Evolutionary conservation across 345 rosid genomes (phyloP), one percentile per base, ranked within the genome.

Genomic region (Hypericum perforatum): DNA sequence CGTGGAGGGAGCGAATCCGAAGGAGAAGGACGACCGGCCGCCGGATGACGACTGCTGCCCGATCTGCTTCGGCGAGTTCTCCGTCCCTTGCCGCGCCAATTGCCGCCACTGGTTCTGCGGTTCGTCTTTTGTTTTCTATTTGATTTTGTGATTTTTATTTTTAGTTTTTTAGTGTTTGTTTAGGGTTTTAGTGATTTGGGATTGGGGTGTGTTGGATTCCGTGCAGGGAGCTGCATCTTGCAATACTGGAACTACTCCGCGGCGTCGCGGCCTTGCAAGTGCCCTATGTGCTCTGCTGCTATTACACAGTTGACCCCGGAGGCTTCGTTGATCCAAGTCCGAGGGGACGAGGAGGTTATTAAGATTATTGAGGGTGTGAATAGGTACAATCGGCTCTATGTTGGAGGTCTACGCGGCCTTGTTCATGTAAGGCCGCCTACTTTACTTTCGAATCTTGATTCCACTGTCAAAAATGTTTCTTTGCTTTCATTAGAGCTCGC

Each of bases 81-180:
- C 71, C 46, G 61, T 90, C 63, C 82, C 95, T 16, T 86, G 95
- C 71, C 74, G 71, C 48, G 73, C 94, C 45, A 73, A 67, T 61
- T 89, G 97, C 65, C 84, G 94, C 45, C 97, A 89, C 73, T 89
- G 97, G 97, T 89, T 69, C 71, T 89, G 95, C 65, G 97, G 95
- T 89, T 62, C 67, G 74, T 75, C 65, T 52, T 52, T 8, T 37
- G 5, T 0, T 9, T 6, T 49, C 41, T n/a, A 3, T 52, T 52
- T 7, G 14, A 11, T 52, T 37, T 10, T 13, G 36, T 7, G 37
- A 5, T 11, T 6, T 37, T 6, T 7, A 37, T 36, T 38, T 52
- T 11, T 6, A 9, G n/a, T n/a, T 11, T 36, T 36, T 37, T 52
- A 11, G 6, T 3, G 14, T 52, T 12, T 52, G 6, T 37, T 37